Evolutionary conservation across 2,329 filamentous ascomycete genomes (phyloP), one percentile per base, ranked within the genome.

Genomic region (Nemania sp.): DNA sequence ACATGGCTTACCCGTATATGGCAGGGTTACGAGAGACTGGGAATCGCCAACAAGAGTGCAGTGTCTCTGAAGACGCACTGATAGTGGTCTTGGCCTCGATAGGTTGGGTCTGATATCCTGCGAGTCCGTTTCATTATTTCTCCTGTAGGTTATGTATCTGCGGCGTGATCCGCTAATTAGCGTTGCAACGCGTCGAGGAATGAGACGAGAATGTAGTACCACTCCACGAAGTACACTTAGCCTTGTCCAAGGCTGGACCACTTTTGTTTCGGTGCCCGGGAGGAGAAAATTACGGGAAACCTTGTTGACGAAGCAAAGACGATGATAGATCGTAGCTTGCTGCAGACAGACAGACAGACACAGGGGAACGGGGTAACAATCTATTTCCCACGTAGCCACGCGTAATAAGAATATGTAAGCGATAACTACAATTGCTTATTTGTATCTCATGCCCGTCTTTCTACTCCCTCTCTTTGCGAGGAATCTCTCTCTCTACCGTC

Each of bases 371-470:
- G 25, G 25, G 25, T 7, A 29, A 29, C 25, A 4, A 29, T 42
- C 48, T 61, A 29, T 29, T 56, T 59, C 55, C 56, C 56, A 62
- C 60, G 53, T 53, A 52, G 39, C 56, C 60, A 62, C 60, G 60
- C 56, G 56, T 55, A 21, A 50, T n/a, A 15, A n/a, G n/a, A n/a
- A n/a, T n/a, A n/a, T n/a, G n/a, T n/a, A n/a, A 35, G 59, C 59
- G 35, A 32, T 54, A 35, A 29, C 55, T 42, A 54, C 51, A 50
- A 47, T 57, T 57, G 21, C 49, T 25, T n/a, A 35, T 32, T n/a
- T 5, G 5, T 47, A 29, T 21, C 13, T 48, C 45, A 21, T 17
- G 20, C 32, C 17, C 17, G 15, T 35, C 13, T 37, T 37, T 37
- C 20, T 37, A 5, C 1, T 21, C 4, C n/a, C 10, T 42, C 9